Base-by-base conservation (phyloP, 2,329 filamentous ascomycete species). In the Nemania sp. region DNA sequence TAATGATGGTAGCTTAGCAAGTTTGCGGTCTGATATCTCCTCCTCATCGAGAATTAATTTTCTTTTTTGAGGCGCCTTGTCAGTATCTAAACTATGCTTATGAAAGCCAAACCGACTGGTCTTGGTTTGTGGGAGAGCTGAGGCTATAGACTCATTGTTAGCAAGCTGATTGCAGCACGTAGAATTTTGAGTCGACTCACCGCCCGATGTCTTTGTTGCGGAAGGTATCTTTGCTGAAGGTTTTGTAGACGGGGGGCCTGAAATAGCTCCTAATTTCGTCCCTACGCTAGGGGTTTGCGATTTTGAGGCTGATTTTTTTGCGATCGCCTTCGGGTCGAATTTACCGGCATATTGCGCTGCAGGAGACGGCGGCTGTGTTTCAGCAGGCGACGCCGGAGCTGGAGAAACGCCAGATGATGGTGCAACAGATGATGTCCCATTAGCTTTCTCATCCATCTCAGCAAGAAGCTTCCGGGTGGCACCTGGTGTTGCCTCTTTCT, bases 31-130 rank as follows among this genome's bases (percentile, higher is more conserved):
- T 1, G 91, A 92, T 35, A 89, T 90, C 75, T 97, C 93, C 75
- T 98, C 95, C 76, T 98, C 95, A 68, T 92, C 94, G 74, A 98
- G 90, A 73, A 94, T 90, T 24, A 97, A 84, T 68, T 92, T 93
- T 73, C 90, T 91, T 77, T 93, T 93, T 22, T 88, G 84, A 3
- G 88, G 84, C 3, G 87, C 79, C 75, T 92, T 93, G 59, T 93
- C 91, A 24, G 79, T 80, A 61, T 93, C 93, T 56, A 83, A 80
- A 59, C 85, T 84, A 49, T 87, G 82, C 78, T 93, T 96, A 66
- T 87, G 86, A 67, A 98, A 89, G 2, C 94, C 95, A 76, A 98
- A 98, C 35, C 91, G 90, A 77, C 92, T 92, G 55, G 97, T 87
- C 76, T 94, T 94, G 57, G 88, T 89, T 79, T 90, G 93, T 32